Evolutionary conservation across 169 alveolate genomes (phyloP).

Genomic region (Plasmodium chabaudi): DNA sequence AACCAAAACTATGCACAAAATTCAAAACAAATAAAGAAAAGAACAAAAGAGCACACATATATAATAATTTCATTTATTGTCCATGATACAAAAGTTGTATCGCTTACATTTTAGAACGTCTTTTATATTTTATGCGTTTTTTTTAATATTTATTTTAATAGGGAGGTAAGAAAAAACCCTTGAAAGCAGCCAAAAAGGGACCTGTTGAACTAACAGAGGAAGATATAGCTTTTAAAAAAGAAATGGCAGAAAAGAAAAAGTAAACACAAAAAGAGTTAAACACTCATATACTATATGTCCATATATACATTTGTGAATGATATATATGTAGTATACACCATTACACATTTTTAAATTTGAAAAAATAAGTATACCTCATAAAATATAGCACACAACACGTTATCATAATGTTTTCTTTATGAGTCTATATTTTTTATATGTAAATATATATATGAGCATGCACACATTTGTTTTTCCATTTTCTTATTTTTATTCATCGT

Average conservation of each 20-base stretch:
- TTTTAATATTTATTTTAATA: constrained; percentile 7
- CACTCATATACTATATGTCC: background rate
- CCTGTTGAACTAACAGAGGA: constrained; percentile 64
- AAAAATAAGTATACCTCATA: background rate
- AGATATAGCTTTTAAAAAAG: constrained; percentile 70
- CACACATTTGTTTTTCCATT: background rate
- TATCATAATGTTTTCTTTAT: background rate
- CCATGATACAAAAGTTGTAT: too few relatives aligned
- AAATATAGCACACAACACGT: background rate
- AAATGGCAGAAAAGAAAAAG: constrained; percentile 72
- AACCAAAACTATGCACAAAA: background rate
- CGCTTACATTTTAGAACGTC: background rate
- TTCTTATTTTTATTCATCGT: background rate
- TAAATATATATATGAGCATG: background rate
- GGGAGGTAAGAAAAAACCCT: constrained; percentile 73
- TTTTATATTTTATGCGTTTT: background rate
- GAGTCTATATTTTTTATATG: background rate
- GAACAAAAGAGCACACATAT: background rate
- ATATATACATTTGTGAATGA: too few relatives aligned
- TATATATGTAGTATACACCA: too few relatives aligned
- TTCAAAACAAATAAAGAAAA: background rate
- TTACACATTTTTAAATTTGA: background rate
- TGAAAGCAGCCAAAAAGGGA: constrained; percentile 70
- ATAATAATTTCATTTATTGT: too few relatives aligned
- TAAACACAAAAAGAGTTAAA: background rate